Evolutionary conservation across 1,139 yeast species (phyloP), one percentile per base, ranked within the genome.

Genomic region (Debaryomyces coudertii): DNA sequence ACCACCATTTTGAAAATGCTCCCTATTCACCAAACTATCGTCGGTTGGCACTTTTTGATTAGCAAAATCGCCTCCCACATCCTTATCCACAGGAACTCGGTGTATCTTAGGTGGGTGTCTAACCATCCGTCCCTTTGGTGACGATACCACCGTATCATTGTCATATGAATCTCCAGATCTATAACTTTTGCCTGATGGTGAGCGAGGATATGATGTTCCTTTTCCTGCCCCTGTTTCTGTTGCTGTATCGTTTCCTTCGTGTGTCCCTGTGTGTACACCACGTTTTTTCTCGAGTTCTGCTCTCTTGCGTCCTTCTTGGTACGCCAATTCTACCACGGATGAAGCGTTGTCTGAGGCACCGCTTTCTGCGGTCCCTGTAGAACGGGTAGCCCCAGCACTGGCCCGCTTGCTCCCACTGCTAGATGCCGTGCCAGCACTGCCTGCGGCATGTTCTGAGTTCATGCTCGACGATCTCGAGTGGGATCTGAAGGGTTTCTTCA

Each of bases 31-130:
- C 36, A 64, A 55, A 14, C 57, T 38, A 14, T 57, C 56, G 41
- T 69, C 70, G 33, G 61, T 60, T 15, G 74, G 72, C 15, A 49
- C 44, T 53, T 70, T 69, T 23, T 61, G 56, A 51, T 66, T 66
- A 43, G 74, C 48, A 45, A 53, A 70, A 53, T 71, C 75, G 2
- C 76, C 75, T 3, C 66, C 58, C 18, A 57, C 56, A 25, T 56
- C 61, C 40, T 57, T 62, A 5, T 55, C 62, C 30, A 69, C 60
- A 1, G 73, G 73, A 39, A 53, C 53, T 40, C 71, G 59, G 23
- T 55, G 54, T 30, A 66, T 58, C 42, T 47, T 52, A 14, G 75
- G 74, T 7, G 76, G 73, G 22, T 62, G 53, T 2, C 70, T 51
- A 5, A 67, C 54, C 11, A 71, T 58, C 20, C 65, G 56, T 29